Percentiles rank a stretch among this genome's conserved stretches.
Conservation (phyloP, 148 eudicot species). For the Arctostaphylos glauca region DNA sequence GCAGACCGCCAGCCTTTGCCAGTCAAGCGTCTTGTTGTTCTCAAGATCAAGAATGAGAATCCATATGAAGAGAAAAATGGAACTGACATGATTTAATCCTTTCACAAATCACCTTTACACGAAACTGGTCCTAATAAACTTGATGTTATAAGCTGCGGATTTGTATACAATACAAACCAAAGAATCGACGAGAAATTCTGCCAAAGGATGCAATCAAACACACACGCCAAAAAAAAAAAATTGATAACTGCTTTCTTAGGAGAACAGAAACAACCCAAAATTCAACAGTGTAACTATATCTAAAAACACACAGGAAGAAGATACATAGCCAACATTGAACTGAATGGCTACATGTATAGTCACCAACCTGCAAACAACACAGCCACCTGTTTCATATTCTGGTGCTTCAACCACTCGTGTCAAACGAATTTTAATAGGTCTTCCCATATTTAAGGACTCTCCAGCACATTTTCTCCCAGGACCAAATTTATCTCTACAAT, state of each 20-base stretch:
- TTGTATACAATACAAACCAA: background rate
- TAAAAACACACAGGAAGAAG: background rate
- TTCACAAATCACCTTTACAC: background rate
- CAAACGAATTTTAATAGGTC: conserved; percentile 58
- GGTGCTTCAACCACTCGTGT: conserved; percentile 70
- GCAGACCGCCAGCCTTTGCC: background rate
- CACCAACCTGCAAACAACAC: conserved; percentile 86
- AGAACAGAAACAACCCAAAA: background rate
- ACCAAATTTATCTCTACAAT: conserved; percentile 46
- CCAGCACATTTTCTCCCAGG: conserved; percentile 44
- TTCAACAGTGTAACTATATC: background rate
- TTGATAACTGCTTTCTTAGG: background rate
- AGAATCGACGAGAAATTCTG: background rate
- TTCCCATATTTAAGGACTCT: conserved; percentile 37
- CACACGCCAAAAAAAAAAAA: background rate
- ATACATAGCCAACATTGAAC: background rate
- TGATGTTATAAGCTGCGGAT: background rate
- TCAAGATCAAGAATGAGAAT: background rate
- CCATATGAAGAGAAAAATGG: background rate
- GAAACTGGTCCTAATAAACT: background rate
- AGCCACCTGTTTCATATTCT: conserved; percentile 78
- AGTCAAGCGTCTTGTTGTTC: background rate
- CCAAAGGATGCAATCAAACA: background rate
- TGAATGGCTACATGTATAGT: background rate
- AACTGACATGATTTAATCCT: background rate